Evolutionary conservation across 2,329 filamentous ascomycete genomes (phyloP).

Genomic region (Aspergillus sp.): DNA sequence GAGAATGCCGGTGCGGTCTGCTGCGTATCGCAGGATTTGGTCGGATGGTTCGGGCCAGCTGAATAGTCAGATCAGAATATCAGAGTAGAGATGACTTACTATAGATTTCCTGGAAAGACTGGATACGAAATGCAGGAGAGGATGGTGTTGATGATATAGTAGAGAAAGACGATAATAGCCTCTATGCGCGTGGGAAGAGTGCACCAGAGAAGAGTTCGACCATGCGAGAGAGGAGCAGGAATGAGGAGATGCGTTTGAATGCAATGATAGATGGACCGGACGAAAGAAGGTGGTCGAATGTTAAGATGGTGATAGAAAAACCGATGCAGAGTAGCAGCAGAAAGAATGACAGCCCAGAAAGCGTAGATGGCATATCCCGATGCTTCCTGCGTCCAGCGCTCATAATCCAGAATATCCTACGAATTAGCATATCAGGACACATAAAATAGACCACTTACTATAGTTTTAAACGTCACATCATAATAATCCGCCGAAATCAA

Average conservation of each 20-base stretch:
- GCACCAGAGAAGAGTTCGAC: conserved; percentile 38
- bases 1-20: conserved; percentile 61
- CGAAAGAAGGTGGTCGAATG: conserved; percentile 5
- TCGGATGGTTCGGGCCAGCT: conserved; percentile 23
- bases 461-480: conserved; percentile 24
- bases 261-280: conserved; percentile 22
- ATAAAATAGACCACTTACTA: conserved; percentile 18
- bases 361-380: conserved; percentile 33
- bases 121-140: conserved; percentile 43
- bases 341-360: conserved; percentile 37
- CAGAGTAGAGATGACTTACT: conserved; percentile 26
- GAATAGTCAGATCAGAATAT: conserved; percentile 4
- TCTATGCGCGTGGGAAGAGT: conserved; percentile 48
- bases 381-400: conserved; percentile 29
- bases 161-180: conserved; percentile 39
- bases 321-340: conserved; percentile 29
- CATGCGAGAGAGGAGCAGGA: conserved; percentile 41
- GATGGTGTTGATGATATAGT: conserved; percentile 41
- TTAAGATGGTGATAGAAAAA: conserved; percentile 16
- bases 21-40: conserved; percentile 52
- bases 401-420: conserved; percentile 28
- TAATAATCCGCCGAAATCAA: conserved; percentile 29
- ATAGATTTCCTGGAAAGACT: conserved; percentile 43
- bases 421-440: no score
- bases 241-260: conserved; percentile 36